Base-by-base conservation (phyloP, 202 grass and related monocot genomes). In the Hordeum pubiflorum region DNA sequence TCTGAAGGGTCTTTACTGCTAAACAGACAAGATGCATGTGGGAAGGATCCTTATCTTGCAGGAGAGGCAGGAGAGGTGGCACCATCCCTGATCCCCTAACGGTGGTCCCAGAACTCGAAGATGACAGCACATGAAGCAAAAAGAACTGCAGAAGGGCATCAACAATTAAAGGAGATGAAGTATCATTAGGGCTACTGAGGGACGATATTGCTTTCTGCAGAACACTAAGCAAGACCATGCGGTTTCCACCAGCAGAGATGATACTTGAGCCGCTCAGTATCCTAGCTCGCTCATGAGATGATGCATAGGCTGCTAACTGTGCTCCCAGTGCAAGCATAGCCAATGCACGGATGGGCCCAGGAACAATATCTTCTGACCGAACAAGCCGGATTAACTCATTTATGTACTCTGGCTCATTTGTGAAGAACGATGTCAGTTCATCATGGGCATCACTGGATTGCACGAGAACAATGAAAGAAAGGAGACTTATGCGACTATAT, bases 381-480 rank as follows among this genome's bases (percentile, higher is more conserved):
- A 99, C 96, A 79, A 99, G 86, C 21, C 92, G 83, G 81, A 95
- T 95, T 82, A 99, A 78, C 70, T 99, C 96, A 18, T 95, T 99
- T 81, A 91, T 99, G 75, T 95, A 99, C 86, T 99, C 96, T 6
- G 96, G 96, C 70, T 99, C 96, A 83, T 99, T 99, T 36, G 96
- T 93, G 90, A 99, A 99, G 77, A 95, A 95, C 68, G 89, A 99
- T 59, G 87, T 85, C 61, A 98, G 92, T 78, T 98, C 92, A 62
- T 98, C 92, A 81, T 92, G 86, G 57, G 95, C 92, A 88, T 98
- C 96, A 59, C 88, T 93, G 33, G 96, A 95, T 82, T 99, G 96
- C 56, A 99, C 96, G 14, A 99, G 83, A 65, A 93, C 89, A 81
- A 95, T 95, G 69, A 99, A 99, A 20, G 96, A 81, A 79, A 99